phyloP scores from a whole-genome alignment of 2,329 filamentous ascomycete species.

The Dactylellina haptotyla region DNA sequence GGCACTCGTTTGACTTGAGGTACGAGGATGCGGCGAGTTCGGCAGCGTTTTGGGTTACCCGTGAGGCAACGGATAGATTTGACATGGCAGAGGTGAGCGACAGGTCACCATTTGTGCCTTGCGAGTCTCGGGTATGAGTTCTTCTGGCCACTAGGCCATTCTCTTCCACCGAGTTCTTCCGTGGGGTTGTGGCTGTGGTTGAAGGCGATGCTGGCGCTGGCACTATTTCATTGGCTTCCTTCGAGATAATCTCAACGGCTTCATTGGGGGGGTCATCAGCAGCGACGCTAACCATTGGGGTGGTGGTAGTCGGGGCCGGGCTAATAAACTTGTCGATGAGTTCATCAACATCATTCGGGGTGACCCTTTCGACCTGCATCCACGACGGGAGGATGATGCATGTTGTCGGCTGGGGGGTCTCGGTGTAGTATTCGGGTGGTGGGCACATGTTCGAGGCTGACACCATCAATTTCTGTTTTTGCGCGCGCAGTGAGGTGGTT shows the following conservation, averaged over 20 bases:
- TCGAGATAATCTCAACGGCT: not conserved
- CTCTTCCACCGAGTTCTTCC: not conserved
- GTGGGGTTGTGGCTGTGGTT: not conserved
- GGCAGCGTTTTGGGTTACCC: conserved; percentile 59
- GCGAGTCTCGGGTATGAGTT: conserved; percentile 1
- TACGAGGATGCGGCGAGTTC: conserved; percentile 58
- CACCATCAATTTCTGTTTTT: conserved; percentile 78
- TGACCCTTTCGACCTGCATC: conserved; percentile 82
- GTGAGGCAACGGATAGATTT: conserved; percentile 58
- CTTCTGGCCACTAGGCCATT: not conserved
- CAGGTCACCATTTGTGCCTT: not conserved
- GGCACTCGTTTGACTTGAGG: conserved; percentile 73
- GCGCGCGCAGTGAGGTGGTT: conserved; percentile 3
- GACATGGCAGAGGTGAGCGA: conserved; percentile 25
- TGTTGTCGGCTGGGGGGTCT: conserved; percentile 71
- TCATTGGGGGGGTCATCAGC: too few relatives aligned
- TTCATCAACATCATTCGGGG: conserved; percentile 73
- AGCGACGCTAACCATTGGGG: too few relatives aligned
- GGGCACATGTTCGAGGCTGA: conserved; percentile 91
- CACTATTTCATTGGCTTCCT: conserved; percentile 5
- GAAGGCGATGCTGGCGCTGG: not conserved
- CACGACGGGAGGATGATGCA: conserved; percentile 87
- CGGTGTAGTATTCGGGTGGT: conserved; percentile 71
- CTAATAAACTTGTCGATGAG: conserved; percentile 78
- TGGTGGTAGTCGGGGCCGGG: conserved; percentile 76